These are phyloP conservation scores for Exidia glandulosa DNA, from an alignment of 768 basidiomycete genomes.

Conservation along the genomic window DNA sequence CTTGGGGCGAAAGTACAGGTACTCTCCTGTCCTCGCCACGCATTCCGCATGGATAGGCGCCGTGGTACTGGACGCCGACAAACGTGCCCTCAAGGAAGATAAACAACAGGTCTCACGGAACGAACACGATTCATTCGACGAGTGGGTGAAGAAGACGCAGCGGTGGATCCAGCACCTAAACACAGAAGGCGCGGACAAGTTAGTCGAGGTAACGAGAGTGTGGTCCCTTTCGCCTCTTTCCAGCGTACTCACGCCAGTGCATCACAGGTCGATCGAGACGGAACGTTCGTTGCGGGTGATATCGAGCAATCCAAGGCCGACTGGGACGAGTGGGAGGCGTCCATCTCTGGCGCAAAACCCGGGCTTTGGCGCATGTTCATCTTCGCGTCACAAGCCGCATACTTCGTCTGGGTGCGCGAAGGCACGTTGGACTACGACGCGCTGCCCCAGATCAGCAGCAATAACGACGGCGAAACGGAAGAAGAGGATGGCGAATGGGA, in stretches of 20 bases:
- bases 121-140: background rate
- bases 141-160: background rate
- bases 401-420: background rate
- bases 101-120: background rate
- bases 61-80: background rate
- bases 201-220: background rate
- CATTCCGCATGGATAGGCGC: background rate
- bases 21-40: background rate
- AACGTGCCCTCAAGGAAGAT: background rate
- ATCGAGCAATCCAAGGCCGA: background rate
- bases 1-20: background rate
- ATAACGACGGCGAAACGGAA: background rate
- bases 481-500: background rate
- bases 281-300: background rate
- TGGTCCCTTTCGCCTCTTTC: background rate
- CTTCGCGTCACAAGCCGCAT: background rate
- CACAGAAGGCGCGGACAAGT: background rate
- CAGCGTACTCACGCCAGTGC: background rate
- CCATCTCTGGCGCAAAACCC: background rate
- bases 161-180: background rate
- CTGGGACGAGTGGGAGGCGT: background rate
- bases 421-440: background rate
- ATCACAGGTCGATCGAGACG: background rate
- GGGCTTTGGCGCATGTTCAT: background rate
- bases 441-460: background rate